Conservation (phyloP, 2,329 filamentous ascomycete species). For the Ophiostoma tasmaniense region DNA sequence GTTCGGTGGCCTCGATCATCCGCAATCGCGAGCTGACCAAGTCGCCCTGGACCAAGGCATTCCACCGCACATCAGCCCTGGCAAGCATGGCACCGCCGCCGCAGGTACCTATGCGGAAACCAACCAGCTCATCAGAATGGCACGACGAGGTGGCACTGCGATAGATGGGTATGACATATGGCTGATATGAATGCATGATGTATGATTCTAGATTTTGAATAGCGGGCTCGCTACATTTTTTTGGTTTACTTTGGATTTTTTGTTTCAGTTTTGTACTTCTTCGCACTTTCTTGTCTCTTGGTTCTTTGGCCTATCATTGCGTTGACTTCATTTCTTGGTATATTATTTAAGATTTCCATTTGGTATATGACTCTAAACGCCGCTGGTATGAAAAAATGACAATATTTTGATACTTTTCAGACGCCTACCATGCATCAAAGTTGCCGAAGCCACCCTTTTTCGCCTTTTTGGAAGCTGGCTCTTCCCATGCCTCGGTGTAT, state of each 20-base stretch:
- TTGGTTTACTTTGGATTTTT: not conserved
- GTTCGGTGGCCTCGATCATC: constrained; percentile 35
- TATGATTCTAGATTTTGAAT: not conserved
- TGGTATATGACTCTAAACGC: not conserved
- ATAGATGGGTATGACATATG: not conserved
- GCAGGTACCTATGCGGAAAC: not conserved
- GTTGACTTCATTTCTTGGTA: not conserved
- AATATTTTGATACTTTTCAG: not conserved
- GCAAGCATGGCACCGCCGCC: not conserved
- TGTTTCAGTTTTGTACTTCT: not conserved
- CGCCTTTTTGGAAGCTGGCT: constrained; percentile 72
- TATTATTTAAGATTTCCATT: not conserved
- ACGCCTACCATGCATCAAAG: constrained; percentile 78
- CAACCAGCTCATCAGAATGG: not conserved
- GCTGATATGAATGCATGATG: not conserved
- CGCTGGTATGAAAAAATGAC: not conserved
- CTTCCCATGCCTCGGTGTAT: constrained; percentile 48
- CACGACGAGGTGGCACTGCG: not conserved
- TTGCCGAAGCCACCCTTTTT: constrained; percentile 82
- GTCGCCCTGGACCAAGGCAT: constrained; percentile 17
- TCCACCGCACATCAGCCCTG: not conserved
- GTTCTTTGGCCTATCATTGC: not conserved
- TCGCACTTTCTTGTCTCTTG: not conserved
- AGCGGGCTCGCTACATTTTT: not conserved
- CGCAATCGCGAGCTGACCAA: constrained; percentile 28